A percentile compares a stretch with the other conserved stretches of the same genome.
Evolutionary conservation across 2,329 filamentous ascomycete species (phyloP).

Genomic region (Rhinocladiella similis): DNA sequence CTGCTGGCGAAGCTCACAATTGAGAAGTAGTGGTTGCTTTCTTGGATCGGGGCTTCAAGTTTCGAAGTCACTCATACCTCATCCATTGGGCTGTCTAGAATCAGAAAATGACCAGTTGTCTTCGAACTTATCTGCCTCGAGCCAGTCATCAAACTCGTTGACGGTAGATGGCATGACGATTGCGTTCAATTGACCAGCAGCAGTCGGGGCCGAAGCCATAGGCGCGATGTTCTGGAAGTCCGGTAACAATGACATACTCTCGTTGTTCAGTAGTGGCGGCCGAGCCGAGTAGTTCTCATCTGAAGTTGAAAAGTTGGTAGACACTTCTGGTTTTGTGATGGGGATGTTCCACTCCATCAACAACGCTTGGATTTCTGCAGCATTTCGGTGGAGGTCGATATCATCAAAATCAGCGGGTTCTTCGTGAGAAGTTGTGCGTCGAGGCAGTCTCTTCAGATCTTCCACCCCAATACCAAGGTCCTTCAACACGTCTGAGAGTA

Average conservation of each 20-base stretch:
- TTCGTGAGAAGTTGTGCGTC: not conserved
- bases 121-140: not conserved
- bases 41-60: no score
- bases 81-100: not conserved
- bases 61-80: no score
- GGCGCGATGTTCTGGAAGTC: no score
- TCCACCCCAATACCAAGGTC: not conserved
- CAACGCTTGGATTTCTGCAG: not conserved
- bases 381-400: not conserved
- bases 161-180: not conserved
- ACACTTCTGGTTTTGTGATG: not conserved
- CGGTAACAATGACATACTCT: no score
- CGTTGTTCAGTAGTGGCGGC: not conserved
- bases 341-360: not conserved
- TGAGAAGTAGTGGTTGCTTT: no score
- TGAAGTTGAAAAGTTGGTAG: not conserved
- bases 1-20: no score
- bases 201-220: not conserved
- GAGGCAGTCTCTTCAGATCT: not conserved
- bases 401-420: not conserved
- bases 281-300: not conserved
- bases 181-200: not conserved
- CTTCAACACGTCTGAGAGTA: not conserved
- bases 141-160: slow-evolving; percentile 1
- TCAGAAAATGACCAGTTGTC: not conserved